phyloP scores from a whole-genome alignment of 768 basidiomycete species.

The Suillus ampliporus region DNA sequence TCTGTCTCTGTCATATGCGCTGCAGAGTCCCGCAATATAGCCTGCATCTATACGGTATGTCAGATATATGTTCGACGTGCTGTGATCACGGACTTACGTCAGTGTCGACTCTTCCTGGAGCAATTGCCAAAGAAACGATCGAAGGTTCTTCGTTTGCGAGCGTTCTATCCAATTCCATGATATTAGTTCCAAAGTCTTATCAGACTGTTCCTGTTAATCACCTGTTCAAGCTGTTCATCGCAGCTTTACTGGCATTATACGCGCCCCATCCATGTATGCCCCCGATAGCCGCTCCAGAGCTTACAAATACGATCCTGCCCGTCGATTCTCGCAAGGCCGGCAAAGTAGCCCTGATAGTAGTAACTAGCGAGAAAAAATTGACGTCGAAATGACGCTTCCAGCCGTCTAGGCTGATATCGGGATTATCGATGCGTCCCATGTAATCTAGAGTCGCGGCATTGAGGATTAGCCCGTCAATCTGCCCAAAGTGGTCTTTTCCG shows the following conservation, averaged over 20 bases:
- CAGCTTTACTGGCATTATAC: conserved; percentile 86
- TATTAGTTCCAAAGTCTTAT: conserved; percentile 11
- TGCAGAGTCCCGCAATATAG: conserved; percentile 52
- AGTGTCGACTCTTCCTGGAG: conserved; percentile 91
- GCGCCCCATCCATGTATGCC: conserved; percentile 76
- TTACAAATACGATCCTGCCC: conserved; percentile 80
- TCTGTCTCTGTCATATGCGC: conserved; percentile 60
- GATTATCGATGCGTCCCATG: conserved; percentile 60
- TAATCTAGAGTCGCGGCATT: conserved; percentile 87
- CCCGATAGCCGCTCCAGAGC: conserved; percentile 82
- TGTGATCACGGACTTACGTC: conserved; percentile 49
- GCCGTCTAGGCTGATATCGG: conserved; percentile 51
- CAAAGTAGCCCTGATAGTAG: conserved; percentile 67
- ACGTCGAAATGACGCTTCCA: conserved; percentile 83
- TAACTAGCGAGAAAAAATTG: conserved; percentile 87
- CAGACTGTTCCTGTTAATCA: conserved; percentile 27
- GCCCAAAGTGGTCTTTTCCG: conserved; percentile 55
- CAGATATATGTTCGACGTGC: conserved; percentile 2
- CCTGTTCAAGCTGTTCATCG: conserved; percentile 87
- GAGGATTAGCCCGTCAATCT: conserved; percentile 78
- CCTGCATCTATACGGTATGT: conserved; percentile 68
- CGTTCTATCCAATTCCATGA: conserved; percentile 56
- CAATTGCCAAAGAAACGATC: conserved; percentile 74
- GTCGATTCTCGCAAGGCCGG: conserved; percentile 73
- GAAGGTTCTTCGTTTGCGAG: conserved; percentile 84